A percentile compares a stretch with the other conserved stretches of the same genome.
Conservation (phyloP, 2,329 filamentous ascomycete species). For the Xylariomycetidae sp. region DNA sequence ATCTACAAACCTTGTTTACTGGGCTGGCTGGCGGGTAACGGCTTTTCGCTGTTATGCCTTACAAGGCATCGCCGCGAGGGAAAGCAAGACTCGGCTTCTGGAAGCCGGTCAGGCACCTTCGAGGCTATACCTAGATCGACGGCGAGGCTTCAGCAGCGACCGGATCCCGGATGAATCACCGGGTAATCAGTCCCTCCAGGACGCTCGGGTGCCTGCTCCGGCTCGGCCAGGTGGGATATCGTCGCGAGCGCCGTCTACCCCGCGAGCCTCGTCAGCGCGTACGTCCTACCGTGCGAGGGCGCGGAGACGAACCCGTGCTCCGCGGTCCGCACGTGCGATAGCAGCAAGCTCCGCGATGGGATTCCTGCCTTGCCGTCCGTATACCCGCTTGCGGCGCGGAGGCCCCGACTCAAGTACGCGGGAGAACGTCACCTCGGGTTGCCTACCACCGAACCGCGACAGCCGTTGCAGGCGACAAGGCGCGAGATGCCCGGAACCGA, state of each 20-base stretch:
- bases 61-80: too few relatives aligned
- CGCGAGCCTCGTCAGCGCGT: constrained; percentile 26
- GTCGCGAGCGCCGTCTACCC: constrained; percentile 23
- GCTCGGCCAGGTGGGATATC: constrained; percentile 14
- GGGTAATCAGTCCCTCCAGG: too few relatives aligned
- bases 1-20: too few relatives aligned
- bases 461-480: constrained; percentile 24
- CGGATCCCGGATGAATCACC: too few relatives aligned
- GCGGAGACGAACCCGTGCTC: constrained; percentile 23
- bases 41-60: too few relatives aligned
- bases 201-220: constrained; percentile 19
- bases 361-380: constrained; percentile 18
- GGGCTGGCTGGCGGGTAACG: too few relatives aligned
- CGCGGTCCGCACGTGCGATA: constrained; percentile 24
- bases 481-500: constrained; percentile 20
- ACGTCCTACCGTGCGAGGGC: constrained; percentile 20
- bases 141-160: too few relatives aligned
- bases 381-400: constrained; percentile 15
- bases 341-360: constrained; percentile 20
- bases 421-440: constrained; percentile 25
- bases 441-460: constrained; percentile 27
- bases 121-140: too few relatives aligned
- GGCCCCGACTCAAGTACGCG: constrained; percentile 16
- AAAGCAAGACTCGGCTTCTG: too few relatives aligned
- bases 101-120: too few relatives aligned